Conservation (phyloP, 2,329 filamentous ascomycete genomes). For the Cordyceps cateniannulata region DNA sequence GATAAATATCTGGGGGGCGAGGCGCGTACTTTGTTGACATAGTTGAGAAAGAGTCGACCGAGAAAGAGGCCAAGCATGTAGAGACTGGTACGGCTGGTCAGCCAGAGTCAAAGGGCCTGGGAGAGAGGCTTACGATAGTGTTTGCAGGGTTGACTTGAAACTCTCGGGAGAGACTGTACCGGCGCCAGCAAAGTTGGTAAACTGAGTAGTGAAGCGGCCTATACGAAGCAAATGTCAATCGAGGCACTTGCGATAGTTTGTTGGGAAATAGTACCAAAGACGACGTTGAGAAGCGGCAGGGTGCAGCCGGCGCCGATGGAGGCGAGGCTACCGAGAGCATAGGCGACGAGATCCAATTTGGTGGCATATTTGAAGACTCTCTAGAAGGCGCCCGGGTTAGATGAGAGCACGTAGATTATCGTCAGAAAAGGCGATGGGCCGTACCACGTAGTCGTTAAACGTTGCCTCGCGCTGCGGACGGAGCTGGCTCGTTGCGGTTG, state of each 20-base stretch:
- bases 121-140: conserved; percentile 8
- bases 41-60: conserved; percentile 56
- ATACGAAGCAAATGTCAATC: conserved; percentile 32
- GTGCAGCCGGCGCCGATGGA: conserved; percentile 48
- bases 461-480: conserved; percentile 36
- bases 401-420: background rate
- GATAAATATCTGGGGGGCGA: background rate
- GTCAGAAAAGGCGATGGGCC: background rate
- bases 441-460: conserved; percentile 34
- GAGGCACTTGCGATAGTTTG: background rate
- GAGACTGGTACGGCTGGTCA: conserved; percentile 35
- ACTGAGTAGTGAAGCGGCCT: conserved; percentile 37
- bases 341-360: conserved; percentile 44
- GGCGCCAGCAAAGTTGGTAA: conserved; percentile 18
- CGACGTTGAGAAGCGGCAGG: conserved; percentile 52
- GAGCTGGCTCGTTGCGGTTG: conserved; percentile 10
- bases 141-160: conserved; percentile 27
- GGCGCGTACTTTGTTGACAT: conserved; percentile 45
- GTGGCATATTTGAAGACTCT: conserved; percentile 49
- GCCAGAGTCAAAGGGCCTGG: background rate
- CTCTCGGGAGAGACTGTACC: conserved; percentile 19
- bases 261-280: conserved; percentile 39
- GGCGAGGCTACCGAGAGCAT: conserved; percentile 39
- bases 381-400: conserved; percentile 18
- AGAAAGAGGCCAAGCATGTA: conserved; percentile 68